Conservation (phyloP, 176 grass and related monocot genomes). For the Carex myosuroides region DNA sequence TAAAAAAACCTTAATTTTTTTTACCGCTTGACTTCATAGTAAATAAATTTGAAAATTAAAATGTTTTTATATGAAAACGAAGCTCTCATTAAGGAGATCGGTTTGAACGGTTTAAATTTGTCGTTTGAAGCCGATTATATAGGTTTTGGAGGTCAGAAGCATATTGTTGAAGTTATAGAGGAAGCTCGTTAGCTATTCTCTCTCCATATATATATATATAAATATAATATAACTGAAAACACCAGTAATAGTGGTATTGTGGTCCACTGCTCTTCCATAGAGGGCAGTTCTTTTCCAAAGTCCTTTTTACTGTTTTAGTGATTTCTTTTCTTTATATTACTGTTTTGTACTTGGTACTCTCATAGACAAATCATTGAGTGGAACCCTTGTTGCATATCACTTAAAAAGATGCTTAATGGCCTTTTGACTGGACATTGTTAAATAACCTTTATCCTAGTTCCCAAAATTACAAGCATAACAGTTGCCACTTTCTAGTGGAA, state of each 20-base stretch:
- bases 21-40: too few species aligned
- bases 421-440: background rate
- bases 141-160: too few species aligned
- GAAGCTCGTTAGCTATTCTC: too few species aligned
- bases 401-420: background rate
- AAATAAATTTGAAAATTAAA: too few species aligned
- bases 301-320: constrained; percentile 9
- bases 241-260: background rate
- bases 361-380: constrained; percentile 9
- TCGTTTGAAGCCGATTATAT: too few species aligned
- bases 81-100: too few species aligned
- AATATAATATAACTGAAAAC: background rate
- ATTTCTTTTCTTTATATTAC: background rate
- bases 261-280: constrained; percentile 23
- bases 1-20: too few species aligned
- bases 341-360: background rate
- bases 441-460: background rate
- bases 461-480: background rate
- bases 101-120: too few species aligned
- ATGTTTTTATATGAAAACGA: too few species aligned
- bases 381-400: constrained; percentile 11
- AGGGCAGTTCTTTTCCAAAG: background rate
- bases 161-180: too few species aligned
- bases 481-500: background rate
- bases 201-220: too few species aligned